phyloP scores from a whole-genome alignment of 1,284 basidiomycete genomes.

The Puccinia novopanici region DNA sequence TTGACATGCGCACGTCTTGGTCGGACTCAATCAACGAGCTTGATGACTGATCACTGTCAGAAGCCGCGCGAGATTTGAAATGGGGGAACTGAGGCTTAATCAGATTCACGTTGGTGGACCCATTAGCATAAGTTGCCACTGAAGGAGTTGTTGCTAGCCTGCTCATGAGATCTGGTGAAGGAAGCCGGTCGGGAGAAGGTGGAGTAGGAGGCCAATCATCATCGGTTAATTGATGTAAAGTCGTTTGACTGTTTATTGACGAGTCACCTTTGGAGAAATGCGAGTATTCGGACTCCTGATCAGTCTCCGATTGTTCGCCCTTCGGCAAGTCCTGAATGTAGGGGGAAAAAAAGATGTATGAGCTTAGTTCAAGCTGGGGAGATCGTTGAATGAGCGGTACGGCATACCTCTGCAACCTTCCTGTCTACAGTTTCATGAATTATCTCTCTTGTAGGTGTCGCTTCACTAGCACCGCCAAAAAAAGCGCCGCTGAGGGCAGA shows the following conservation, averaged over 20 bases:
- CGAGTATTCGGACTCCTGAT: slow-evolving; percentile 19
- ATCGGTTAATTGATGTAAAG: slow-evolving; percentile 26
- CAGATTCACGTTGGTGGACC: neutral
- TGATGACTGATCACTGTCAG: slow-evolving; percentile 10
- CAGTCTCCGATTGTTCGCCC: neutral
- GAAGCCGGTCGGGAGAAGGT: slow-evolving; percentile 28
- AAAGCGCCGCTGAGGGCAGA: slow-evolving; percentile 29
- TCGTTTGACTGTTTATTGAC: slow-evolving; percentile 12
- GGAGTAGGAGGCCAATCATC: slow-evolving; percentile 36
- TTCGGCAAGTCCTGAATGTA: neutral
- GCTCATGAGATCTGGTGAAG: slow-evolving; percentile 29
- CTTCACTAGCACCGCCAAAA: slow-evolving; percentile 11
- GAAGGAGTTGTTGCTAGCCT: neutral
- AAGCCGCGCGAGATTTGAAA: neutral
- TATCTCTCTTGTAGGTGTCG: neutral
- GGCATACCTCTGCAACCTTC: neutral
- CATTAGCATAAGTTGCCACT: neutral
- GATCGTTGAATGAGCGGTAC: neutral
- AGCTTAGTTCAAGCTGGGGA: neutral
- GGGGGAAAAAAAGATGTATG: neutral
- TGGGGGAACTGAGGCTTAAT: slow-evolving; percentile 10
- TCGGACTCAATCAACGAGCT: slow-evolving; percentile 23
- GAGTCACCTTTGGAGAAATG: slow-evolving; percentile 6
- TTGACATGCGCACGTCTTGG: slow-evolving; percentile 15
- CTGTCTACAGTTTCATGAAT: neutral